Conservation (phyloP, 495 filamentous ascomycete genomes). For the Cairneyella variabilis region DNA sequence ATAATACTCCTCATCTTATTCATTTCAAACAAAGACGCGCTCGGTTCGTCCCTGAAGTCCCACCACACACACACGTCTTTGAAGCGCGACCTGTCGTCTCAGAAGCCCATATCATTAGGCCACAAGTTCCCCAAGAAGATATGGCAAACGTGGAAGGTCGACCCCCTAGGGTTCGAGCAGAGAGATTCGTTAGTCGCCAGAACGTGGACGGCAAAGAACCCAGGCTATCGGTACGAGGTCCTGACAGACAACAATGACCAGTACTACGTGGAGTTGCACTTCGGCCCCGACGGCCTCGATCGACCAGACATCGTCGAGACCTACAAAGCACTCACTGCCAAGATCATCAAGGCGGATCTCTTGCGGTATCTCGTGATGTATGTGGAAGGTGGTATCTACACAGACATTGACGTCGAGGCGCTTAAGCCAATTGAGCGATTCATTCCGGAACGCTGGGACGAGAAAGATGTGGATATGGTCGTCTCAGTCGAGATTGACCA, state of each 20-base stretch:
- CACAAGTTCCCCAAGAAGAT: slow-evolving; percentile 47
- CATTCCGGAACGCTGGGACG: slow-evolving; percentile 35
- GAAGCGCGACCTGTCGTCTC: neutral
- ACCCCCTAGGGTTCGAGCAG: slow-evolving; percentile 52
- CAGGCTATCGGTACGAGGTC: slow-evolving; percentile 57
- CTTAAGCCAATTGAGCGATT: slow-evolving; percentile 40
- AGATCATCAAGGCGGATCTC: slow-evolving; percentile 54
- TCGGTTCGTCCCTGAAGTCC: neutral
- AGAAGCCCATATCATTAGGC: neutral
- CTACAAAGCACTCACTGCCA: slow-evolving; percentile 51
- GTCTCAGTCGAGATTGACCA: slow-evolving; percentile 64
- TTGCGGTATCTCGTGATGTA: slow-evolving; percentile 52
- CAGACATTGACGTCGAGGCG: slow-evolving; percentile 48
- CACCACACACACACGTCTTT: neutral
- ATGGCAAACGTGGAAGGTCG: slow-evolving; percentile 67
- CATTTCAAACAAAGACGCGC: neutral
- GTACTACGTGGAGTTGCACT: slow-evolving; percentile 56
- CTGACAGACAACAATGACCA: slow-evolving; percentile 59
- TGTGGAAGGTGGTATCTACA: slow-evolving; percentile 46
- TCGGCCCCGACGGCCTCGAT: slow-evolving; percentile 52
- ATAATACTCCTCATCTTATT: neutral
- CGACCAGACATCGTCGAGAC: slow-evolving; percentile 56
- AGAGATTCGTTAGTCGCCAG: slow-evolving; percentile 48
- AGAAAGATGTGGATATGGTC: slow-evolving; percentile 54
- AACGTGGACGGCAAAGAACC: slow-evolving; percentile 57